Evolutionary conservation across 73 alveolate species (phyloP), one percentile per base, ranked within the genome.

Genomic region (Blepharisma japonicum): DNA sequence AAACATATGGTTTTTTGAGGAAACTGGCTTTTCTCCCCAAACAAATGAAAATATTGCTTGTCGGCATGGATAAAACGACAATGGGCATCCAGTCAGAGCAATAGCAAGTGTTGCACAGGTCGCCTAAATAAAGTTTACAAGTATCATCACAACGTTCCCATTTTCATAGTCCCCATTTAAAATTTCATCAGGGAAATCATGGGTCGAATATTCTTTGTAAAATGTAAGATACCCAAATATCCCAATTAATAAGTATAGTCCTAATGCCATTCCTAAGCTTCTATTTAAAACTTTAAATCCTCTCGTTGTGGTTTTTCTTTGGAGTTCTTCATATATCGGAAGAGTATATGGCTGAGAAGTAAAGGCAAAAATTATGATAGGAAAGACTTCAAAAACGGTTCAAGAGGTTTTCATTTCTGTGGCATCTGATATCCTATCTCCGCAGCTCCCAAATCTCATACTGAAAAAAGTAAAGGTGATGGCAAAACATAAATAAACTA

Each of bases 301-400:
- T 50, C 78, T 77, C 32, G 55, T 85, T 18, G 50, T 45, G 50
- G 49, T 72, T 66, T 77, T 85, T 39, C 83, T 79, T 51, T 86
- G 81, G 0, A 89, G 87, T 56, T 89, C 96, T 55, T 85, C 50
- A 53, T 89, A 89, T 54, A 89, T 86, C 61, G 80, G 61, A 18
- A 91, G 91, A 21, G 86, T 79, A 61, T 86, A 81, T 0, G 89
- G 91, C 54, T 89, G 83, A 68, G 84, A 89, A 83, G 87, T 78
- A 49, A 55, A 89, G 5, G 93, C 85, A 66, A 89, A 89, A 14
- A 85, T 55, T 6, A 89, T 81, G 51, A 81, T 55, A 4, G 92
- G 92, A 6, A 86, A 53, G 6, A 90, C 61, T 51, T 77, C 70
- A 7, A 86, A 83, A 6, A 89, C 51, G 7, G 89, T 89, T 6